Evolutionary conservation across 2,329 filamentous ascomycete genomes (phyloP).

Genomic region (Epichloe sylvatica): DNA sequence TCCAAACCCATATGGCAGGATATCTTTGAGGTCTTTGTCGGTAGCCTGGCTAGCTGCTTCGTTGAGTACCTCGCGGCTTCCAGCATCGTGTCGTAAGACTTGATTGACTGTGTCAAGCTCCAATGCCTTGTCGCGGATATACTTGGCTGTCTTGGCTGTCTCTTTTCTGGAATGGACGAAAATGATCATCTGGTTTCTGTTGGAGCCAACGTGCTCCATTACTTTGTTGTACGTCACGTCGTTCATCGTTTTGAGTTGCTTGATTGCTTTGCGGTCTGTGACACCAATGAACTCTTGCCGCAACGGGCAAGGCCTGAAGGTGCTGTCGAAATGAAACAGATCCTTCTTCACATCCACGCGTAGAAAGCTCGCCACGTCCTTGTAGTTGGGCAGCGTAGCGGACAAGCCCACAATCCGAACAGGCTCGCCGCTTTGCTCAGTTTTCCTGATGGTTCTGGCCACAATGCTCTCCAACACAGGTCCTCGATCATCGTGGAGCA

Average conservation of each 20-base stretch:
- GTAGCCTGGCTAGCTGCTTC: conserved; percentile 72
- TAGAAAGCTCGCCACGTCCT: conserved; percentile 88
- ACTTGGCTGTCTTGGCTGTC: conserved; percentile 91
- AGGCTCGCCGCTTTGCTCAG: conserved; percentile 85
- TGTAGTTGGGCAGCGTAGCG: conserved; percentile 91
- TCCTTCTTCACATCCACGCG: conserved; percentile 76
- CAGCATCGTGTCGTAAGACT: conserved; percentile 84
- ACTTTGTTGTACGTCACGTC: conserved; percentile 97
- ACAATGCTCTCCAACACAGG: conserved; percentile 96
- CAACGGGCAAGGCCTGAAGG: conserved; percentile 83
- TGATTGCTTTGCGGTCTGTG: conserved; percentile 96
- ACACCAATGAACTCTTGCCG: conserved; percentile 96
- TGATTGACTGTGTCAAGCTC: conserved; percentile 95
- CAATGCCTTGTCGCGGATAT: conserved; percentile 92
- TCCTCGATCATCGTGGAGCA: conserved; percentile 93
- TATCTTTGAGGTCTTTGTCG: conserved; percentile 80
- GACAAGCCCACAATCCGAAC: conserved; percentile 86
- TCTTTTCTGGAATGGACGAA: conserved; percentile 98
- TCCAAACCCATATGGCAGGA: conserved; percentile 90
- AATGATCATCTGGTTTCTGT: conserved; percentile 95
- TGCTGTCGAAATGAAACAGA: conserved; percentile 91
- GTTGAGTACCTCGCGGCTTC: conserved; percentile 73
- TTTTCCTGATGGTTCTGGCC: conserved; percentile 79
- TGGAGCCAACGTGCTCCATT: conserved; percentile 83
- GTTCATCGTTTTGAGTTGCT: conserved; percentile 98